Conservation (phyloP, 2,329 filamentous ascomycete species). For the Fusarium nelsonii region DNA sequence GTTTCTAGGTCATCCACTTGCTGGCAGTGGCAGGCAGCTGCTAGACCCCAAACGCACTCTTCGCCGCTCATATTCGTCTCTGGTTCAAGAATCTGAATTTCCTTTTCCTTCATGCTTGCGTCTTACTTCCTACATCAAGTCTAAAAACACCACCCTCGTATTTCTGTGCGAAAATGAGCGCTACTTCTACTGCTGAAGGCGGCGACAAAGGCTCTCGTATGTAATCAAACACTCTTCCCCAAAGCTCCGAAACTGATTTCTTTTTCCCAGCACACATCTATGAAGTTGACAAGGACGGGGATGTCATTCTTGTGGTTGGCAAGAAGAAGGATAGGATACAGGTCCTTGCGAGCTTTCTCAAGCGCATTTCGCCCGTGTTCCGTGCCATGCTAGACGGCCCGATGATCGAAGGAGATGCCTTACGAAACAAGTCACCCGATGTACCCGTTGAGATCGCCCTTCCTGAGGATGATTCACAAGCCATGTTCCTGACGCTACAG, state of each 20-base stretch:
- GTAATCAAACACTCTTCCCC: neutral
- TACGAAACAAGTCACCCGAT: accelerated
- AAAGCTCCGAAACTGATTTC: neutral
- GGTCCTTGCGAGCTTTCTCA: neutral
- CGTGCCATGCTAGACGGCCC: neutral
- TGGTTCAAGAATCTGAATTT: too few species aligned
- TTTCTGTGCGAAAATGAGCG: too few species aligned
- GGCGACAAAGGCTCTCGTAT: neutral
- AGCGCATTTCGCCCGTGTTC: neutral
- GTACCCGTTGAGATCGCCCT: accelerated
- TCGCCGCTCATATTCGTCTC: too few species aligned
- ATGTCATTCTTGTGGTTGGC: constrained; percentile 9
- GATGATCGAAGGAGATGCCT: neutral
- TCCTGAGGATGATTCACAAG: neutral
- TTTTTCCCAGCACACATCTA: too few species aligned
- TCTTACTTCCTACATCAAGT: too few species aligned
- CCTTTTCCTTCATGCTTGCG: too few species aligned
- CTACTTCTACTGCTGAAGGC: too few species aligned
- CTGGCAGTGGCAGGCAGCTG: too few species aligned
- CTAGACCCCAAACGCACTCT: too few species aligned
- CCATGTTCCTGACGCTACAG: accelerated
- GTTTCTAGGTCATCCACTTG: too few species aligned
- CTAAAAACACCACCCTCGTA: too few species aligned
- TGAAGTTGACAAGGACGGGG: neutral
- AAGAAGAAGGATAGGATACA: neutral